Base-by-base conservation (phyloP, 169 alveolate species). In the Plasmodium vivax region DNA sequence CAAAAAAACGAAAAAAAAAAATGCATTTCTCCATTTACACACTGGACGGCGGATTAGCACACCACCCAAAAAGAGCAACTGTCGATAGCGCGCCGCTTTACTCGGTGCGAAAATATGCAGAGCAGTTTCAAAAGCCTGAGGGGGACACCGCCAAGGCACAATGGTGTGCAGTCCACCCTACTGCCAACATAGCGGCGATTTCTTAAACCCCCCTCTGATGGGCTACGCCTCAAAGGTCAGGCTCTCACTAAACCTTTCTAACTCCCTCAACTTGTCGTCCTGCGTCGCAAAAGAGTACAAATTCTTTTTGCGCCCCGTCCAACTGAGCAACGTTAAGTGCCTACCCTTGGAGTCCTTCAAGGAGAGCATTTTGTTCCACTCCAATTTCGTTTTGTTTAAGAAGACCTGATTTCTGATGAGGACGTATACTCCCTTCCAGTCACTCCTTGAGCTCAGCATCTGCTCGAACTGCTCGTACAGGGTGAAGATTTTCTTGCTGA, bases 381-480 rank as follows among this genome's bases (percentile, higher is more conserved):
- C 90, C 73, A 88, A 62, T 62, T 80, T 88, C 23, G 94, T 80
- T 23, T 88, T 88, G 72, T 80, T 88, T 43, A 88, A 62, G 23
- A 88, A 88, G 47, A 43, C 83, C 74, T 80, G 72, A 27, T 68
- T 80, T 80, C 94, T 88, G 14, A 68, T 68, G 34, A 88, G 51
- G 30, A 88, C 94, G 16, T 88, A 88, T 7, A 88, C 94, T 30
- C 94, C 94, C 73, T 34, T 23, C 94, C 94, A 88, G 56, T 88
- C 94, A 23, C 74, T 80, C 79, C 72, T 88, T 7, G 94, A 88
- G 45, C 88, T 72, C 4, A 88, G 54, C 94, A 88, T 88, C 16
- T 88, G 94, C n/a, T 88, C 94, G 54, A 88, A 88, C 47, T 88
- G 94, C 16, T 88, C 94, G 83, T 79, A 88, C 79, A 88, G 73